Evolutionary conservation across 306 rosid species (phyloP), one percentile per base, ranked within the genome.

Genomic region (Corylus americana): DNA sequence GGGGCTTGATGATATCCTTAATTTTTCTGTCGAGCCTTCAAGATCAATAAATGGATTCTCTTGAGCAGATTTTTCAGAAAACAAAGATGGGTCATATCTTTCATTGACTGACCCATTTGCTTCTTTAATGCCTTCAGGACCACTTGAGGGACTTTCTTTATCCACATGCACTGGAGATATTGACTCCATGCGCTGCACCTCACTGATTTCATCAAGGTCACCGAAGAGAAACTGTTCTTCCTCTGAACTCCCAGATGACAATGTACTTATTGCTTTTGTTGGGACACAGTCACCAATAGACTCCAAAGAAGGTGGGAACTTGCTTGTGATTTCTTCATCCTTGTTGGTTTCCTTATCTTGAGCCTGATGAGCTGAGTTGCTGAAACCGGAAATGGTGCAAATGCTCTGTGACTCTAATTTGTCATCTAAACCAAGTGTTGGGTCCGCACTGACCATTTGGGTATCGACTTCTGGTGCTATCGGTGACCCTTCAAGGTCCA

Each of bases 201-300:
- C 77, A 4, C 29, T 17, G 72, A 42, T 76, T 81, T 88, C 93
- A 3, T 92, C 97, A 81, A 85, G 77, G 81, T 90, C 92, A 74
- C 92, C 75, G 68, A 89, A 91, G 79, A 76, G 74, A 69, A 96
- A 89, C 76, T 78, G 84, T 68, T 85, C 85, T 47, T 91, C 96
- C 73, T 83, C 90, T 76, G 72, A 78, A 84, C 80, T 74, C 62
- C 75, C 47, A 11, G 84, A 81, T 71, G 75, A 71, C 59, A 82
- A 66, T 74, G 55, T 80, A 25, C 61, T 80, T 73, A 80, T 35
- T 54, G 74, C 67, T 83, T 92, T 79, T 74, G 80, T 64, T 14
- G 69, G 20, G 20, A 79, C 79, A 79, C 37, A 72, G 75, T 80
- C 81, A 27, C 74, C 62, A 81, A 74, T 4, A 14, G 86, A 83